These are phyloP conservation scores for Hymenoscyphus occultus DNA, from an alignment of 2,329 filamentous ascomycete species.

Conservation along the genomic window DNA sequence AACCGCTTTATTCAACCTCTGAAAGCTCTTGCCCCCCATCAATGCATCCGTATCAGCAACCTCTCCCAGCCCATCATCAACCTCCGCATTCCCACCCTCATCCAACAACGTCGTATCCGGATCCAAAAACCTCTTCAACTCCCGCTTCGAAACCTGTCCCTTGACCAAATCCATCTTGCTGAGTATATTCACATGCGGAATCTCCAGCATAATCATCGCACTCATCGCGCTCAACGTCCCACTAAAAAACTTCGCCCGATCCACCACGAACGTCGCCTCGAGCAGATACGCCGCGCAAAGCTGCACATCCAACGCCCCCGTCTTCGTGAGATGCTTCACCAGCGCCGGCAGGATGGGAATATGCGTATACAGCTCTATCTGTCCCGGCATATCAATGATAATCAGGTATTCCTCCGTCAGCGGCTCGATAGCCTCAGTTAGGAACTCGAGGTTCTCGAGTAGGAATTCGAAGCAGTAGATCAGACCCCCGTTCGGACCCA, in stretches of 20 bases:
- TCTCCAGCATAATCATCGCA: constrained; percentile 97
- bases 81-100: constrained; percentile 54
- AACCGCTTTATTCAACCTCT: constrained; percentile 80
- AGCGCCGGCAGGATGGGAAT: constrained; percentile 87
- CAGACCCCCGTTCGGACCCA: constrained; percentile 87
- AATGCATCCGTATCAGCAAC: constrained; percentile 63
- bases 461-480: constrained; percentile 98
- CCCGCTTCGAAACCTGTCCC: constrained; percentile 80
- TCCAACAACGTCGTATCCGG: constrained; percentile 81
- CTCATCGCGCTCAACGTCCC: constrained; percentile 96
- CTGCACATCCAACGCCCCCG: constrained; percentile 80
- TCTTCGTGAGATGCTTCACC: constrained; percentile 74
- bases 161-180: constrained; percentile 98
- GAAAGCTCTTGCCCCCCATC: constrained; percentile 79
- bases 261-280: constrained; percentile 92
- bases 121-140: constrained; percentile 85
- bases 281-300: constrained; percentile 93
- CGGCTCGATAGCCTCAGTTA: constrained; percentile 78
- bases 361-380: constrained; percentile 98
- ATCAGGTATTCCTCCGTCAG: constrained; percentile 95
- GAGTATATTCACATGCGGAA: constrained; percentile 93
- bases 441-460: constrained; percentile 89
- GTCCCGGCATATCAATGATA: constrained; percentile 97
- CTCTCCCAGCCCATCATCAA: constrained; percentile 50
- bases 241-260: constrained; percentile 95